These are phyloP conservation scores for Xerocomus nothofagi DNA, from an alignment of 1,284 basidiomycete species.

Conservation along the genomic window DNA sequence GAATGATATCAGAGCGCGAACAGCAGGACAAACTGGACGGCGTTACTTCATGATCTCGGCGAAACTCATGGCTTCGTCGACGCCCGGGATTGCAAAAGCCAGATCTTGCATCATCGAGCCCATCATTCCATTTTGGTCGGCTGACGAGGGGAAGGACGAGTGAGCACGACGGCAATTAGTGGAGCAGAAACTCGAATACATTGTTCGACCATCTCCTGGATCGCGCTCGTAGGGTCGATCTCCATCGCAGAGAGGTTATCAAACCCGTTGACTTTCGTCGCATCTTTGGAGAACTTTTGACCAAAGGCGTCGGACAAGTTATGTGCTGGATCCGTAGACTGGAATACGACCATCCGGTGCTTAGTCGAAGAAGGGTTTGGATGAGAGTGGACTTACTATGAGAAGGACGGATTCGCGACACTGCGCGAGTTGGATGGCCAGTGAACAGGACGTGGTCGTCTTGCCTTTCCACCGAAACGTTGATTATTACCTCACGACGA, in stretches of 20 bases:
- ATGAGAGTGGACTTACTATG: conserved; percentile 64
- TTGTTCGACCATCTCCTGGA: conserved; percentile 99
- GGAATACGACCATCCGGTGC: not conserved
- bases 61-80: conserved; percentile 99
- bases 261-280: conserved; percentile 98
- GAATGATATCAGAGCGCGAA: conserved; percentile 5
- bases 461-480: conserved; percentile 60
- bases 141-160: conserved; percentile 39
- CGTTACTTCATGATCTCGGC: conserved; percentile 99
- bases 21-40: not conserved
- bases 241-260: conserved; percentile 98
- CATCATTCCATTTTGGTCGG: conserved; percentile 94
- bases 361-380: not conserved
- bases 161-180: conserved; percentile 3
- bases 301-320: conserved; percentile 99
- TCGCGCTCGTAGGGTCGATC: conserved; percentile 95
- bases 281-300: conserved; percentile 99
- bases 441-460: conserved; percentile 93
- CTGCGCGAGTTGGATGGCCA: conserved; percentile 91
- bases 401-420: conserved; percentile 89
- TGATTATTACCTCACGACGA: not conserved
- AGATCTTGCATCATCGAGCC: conserved; percentile 99
- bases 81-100: conserved; percentile 98
- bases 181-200: conserved; percentile 53
- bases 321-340: conserved; percentile 99